These are phyloP conservation scores for Eutrema salsugineum DNA, from an alignment of 441 rosid genomes.

Conservation along the genomic window DNA sequence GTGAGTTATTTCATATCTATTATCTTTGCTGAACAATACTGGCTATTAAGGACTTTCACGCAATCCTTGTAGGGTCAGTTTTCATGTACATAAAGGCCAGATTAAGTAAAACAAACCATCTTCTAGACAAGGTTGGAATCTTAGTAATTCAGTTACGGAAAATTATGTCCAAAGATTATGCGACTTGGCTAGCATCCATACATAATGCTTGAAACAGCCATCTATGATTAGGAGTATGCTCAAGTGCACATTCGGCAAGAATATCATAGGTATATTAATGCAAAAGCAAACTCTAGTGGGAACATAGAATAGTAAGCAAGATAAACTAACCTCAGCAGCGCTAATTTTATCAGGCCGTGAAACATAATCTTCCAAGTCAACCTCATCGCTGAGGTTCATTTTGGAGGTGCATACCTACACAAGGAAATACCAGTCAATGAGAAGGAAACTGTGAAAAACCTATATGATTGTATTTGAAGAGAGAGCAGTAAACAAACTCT, in stretches of 20 bases:
- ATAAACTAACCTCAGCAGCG: conserved; percentile 87
- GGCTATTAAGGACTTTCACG: not conserved
- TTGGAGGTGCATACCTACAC: conserved; percentile 93
- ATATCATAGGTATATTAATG: not conserved
- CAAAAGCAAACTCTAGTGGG: not conserved
- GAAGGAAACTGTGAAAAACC: not conserved
- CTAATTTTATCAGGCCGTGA: conserved; percentile 98
- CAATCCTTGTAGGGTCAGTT: not conserved
- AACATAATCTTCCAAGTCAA: conserved; percentile 97
- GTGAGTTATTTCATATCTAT: not conserved
- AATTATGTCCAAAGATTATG: not conserved
- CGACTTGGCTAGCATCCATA: not conserved
- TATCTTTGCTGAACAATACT: not conserved
- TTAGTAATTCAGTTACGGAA: no score
- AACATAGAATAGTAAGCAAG: not conserved
- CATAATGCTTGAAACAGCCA: not conserved
- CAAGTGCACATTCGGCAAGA: not conserved
- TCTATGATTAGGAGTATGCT: not conserved
- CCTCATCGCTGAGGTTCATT: conserved; percentile 97
- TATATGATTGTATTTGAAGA: not conserved
- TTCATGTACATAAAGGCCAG: no score
- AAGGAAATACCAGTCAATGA: not conserved
- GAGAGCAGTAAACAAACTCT: not conserved
- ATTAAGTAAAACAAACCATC: no score
- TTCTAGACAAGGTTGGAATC: no score